Evolutionary conservation across 306 rosid genomes (phyloP).

Genomic region (Acmispon strigosus): DNA sequence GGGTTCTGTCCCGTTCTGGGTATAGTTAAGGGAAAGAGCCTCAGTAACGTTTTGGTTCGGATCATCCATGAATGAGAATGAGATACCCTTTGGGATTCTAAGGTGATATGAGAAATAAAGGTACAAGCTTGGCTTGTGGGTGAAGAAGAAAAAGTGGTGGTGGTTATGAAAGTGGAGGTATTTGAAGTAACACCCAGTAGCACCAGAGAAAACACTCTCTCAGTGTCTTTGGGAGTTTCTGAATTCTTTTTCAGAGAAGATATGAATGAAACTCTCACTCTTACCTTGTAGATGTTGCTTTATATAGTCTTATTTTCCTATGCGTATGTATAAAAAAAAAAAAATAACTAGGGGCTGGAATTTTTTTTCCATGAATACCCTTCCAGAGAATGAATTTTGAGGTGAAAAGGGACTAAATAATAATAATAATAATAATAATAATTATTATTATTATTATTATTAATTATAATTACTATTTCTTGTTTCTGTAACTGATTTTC

Average conservation of each 20-base stretch:
- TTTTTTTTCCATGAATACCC: neutral
- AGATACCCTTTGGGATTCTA: neutral
- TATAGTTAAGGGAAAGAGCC: neutral
- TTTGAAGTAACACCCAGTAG: too few relatives aligned
- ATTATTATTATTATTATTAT: too few relatives aligned
- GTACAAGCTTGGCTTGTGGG: neutral
- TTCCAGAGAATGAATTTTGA: neutral
- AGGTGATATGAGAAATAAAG: neutral
- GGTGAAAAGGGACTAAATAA: slow-evolving; percentile 19
- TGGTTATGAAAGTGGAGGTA: too few relatives aligned
- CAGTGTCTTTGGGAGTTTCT: slow-evolving; percentile 18
- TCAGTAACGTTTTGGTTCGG: neutral
- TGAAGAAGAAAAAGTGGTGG: too few relatives aligned
- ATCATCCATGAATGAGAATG: slow-evolving; percentile 22
- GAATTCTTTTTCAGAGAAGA: neutral
- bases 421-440: too few relatives aligned
- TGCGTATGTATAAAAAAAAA: neutral
- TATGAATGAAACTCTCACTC: too few relatives aligned
- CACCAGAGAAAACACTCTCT: too few relatives aligned
- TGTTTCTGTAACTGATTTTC: neutral
- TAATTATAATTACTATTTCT: neutral
- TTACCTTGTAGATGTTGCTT: too few relatives aligned
- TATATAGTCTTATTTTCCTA: neutral
- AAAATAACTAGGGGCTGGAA: neutral
- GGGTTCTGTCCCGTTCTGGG: neutral